These are phyloP conservation scores for Cyclotella choctawhatcheeana DNA, from an alignment of 108 stramenopile species.

Conservation along the genomic window DNA sequence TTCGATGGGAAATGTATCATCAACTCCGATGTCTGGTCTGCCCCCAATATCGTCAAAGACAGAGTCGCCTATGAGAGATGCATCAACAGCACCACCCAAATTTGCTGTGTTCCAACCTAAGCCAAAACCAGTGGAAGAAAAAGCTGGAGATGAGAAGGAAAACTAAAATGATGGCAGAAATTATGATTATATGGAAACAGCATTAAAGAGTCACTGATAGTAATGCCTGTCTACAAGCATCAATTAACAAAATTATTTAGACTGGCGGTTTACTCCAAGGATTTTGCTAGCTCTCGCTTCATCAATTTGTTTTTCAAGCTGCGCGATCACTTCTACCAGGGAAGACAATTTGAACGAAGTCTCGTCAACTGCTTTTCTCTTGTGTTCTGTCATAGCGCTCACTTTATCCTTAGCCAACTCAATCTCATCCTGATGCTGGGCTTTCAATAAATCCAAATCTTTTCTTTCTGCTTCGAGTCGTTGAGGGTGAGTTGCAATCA, in stretches of 20 bases:
- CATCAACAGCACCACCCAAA: slow-evolving; percentile 21
- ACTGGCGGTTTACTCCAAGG: no score
- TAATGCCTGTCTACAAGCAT: no score
- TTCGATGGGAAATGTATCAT: slow-evolving; percentile 43
- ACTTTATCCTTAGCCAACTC: slow-evolving; percentile 25
- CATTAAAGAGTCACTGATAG: no score
- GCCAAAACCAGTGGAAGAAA: background rate
- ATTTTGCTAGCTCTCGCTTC: slow-evolving; percentile 30
- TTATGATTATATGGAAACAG: no score
- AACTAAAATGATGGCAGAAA: background rate
- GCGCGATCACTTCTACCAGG: background rate
- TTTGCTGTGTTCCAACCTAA: slow-evolving; percentile 56
- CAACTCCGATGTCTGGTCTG: background rate
- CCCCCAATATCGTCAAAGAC: slow-evolving; percentile 7
- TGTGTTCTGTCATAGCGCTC: slow-evolving; percentile 15
- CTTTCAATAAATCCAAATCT: slow-evolving; percentile 25
- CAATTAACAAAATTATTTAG: no score
- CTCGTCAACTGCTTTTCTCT: slow-evolving; percentile 6
- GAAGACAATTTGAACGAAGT: slow-evolving; percentile 7
- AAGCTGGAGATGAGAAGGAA: slow-evolving; percentile 1
- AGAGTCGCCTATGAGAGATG: slow-evolving; percentile 19
- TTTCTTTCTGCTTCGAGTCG: background rate
- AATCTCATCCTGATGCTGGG: slow-evolving; percentile 15
- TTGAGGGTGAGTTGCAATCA: slow-evolving; percentile 19
- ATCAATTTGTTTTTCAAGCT: slow-evolving; percentile 11